phyloP scores from a whole-genome alignment of 73 alveolate genomes.

The Stentor roeselii region DNA sequence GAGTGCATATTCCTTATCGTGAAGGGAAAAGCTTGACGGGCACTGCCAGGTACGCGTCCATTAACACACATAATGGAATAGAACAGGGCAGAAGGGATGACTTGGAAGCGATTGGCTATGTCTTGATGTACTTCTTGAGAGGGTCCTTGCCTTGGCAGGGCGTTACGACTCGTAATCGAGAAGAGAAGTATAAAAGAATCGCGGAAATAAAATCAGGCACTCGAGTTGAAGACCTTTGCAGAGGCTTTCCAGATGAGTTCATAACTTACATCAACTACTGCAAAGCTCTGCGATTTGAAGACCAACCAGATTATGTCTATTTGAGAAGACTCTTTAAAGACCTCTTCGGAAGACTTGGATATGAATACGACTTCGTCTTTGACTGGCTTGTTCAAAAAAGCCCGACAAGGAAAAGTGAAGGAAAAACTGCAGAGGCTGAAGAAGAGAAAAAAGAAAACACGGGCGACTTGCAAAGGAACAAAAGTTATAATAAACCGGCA shows the following conservation, averaged over 20 bases:
- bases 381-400: no score
- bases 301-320: constrained; percentile 83
- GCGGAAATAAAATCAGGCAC: constrained; percentile 62
- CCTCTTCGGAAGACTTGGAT: constrained; percentile 56
- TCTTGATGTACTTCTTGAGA: constrained; percentile 74
- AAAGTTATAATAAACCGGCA: no score
- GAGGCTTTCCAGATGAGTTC: constrained; percentile 82
- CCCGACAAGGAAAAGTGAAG: no score
- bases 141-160: constrained; percentile 92
- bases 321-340: constrained; percentile 78
- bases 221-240: constrained; percentile 74
- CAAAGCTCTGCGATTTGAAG: constrained; percentile 79
- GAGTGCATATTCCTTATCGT: constrained; percentile 40
- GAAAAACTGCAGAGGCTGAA: no score
- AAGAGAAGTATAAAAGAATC: constrained; percentile 70
- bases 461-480: no score
- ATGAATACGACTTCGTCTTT: constrained; percentile 47
- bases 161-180: constrained; percentile 58
- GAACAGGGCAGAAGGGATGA: constrained; percentile 91
- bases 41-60: constrained; percentile 34
- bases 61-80: constrained; percentile 45
- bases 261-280: constrained; percentile 76
- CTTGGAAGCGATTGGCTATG: constrained; percentile 76
- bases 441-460: no score
- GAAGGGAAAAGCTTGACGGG: constrained; percentile 43